Evolutionary conservation across 257 asterid genomes (phyloP).

Genomic region (Fraxinus quadrangulata): DNA sequence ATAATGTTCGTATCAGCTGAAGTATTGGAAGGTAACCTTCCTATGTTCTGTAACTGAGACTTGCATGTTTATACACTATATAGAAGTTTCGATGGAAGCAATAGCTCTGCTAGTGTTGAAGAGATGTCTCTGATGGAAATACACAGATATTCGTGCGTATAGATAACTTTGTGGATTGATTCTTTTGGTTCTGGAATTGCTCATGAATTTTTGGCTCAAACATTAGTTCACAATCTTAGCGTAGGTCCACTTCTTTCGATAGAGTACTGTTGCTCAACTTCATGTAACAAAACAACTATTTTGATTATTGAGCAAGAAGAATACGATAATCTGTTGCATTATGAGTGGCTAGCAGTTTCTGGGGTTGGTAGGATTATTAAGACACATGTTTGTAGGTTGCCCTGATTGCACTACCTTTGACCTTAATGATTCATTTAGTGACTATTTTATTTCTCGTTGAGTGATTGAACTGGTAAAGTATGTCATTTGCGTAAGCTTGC

Average conservation of each 20-base stretch:
- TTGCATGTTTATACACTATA: background rate
- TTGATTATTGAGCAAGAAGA: background rate
- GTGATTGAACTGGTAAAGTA: too few species aligned
- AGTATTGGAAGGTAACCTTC: constrained; percentile 80
- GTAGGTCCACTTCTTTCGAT: background rate
- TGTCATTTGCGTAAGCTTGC: too few species aligned
- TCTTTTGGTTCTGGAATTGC: background rate
- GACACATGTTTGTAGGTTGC: background rate
- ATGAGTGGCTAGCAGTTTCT: background rate
- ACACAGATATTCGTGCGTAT: background rate
- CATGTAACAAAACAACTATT: background rate
- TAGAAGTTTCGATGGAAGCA: background rate
- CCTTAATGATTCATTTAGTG: background rate
- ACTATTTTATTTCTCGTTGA: too few species aligned
- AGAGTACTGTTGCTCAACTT: background rate
- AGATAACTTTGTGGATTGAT: background rate
- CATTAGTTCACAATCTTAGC: background rate
- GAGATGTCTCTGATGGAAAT: background rate
- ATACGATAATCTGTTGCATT: background rate
- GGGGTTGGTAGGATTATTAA: background rate
- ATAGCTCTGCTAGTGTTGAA: background rate
- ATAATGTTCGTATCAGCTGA: constrained; percentile 94
- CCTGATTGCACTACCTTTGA: background rate
- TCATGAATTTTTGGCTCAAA: background rate
- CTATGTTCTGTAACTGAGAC: background rate